Evolutionary conservation across 148 eudicot species (phyloP).

Genomic region (Chenopodium berlandieri): DNA sequence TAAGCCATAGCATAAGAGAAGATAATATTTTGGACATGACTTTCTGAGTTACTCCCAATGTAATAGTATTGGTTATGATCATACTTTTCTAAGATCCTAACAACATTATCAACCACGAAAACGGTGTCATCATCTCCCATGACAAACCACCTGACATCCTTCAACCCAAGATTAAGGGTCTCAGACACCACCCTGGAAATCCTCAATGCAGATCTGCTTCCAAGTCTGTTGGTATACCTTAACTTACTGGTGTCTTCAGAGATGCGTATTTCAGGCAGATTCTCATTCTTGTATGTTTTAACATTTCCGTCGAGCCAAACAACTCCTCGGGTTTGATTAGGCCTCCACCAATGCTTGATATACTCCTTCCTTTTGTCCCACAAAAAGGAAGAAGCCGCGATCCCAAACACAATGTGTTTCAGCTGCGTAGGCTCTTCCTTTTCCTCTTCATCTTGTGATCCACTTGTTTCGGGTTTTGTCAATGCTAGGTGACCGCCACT

Average conservation of each 20-base stretch:
- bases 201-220: slow-evolving; percentile 44
- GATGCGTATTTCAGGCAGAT: slow-evolving; percentile 44
- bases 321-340: slow-evolving; percentile 48
- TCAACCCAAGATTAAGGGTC: slow-evolving; percentile 42
- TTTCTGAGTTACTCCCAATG: slow-evolving; percentile 52
- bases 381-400: slow-evolving; percentile 50
- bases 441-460: slow-evolving; percentile 15
- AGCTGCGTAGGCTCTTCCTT: slow-evolving; percentile 30
- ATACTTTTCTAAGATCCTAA: slow-evolving; percentile 46
- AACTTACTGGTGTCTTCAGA: slow-evolving; percentile 39
- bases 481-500: neutral
- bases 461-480: neutral
- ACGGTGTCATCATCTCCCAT: slow-evolving; percentile 72
- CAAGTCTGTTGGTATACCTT: slow-evolving; percentile 44
- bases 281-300: slow-evolving; percentile 22
- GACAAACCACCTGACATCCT: slow-evolving; percentile 58
- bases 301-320: slow-evolving; percentile 58
- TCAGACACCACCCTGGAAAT: slow-evolving; percentile 52
- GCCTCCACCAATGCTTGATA: slow-evolving; percentile 64
- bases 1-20: slow-evolving; percentile 85
- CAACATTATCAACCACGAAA: slow-evolving; percentile 52
- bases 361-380: slow-evolving; percentile 63
- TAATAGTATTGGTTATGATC: slow-evolving; percentile 54
- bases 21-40: slow-evolving; percentile 57
- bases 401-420: slow-evolving; percentile 56